Conservation (phyloP, 2,329 filamentous ascomycete species). For the Parastagonospora nodorum region DNA sequence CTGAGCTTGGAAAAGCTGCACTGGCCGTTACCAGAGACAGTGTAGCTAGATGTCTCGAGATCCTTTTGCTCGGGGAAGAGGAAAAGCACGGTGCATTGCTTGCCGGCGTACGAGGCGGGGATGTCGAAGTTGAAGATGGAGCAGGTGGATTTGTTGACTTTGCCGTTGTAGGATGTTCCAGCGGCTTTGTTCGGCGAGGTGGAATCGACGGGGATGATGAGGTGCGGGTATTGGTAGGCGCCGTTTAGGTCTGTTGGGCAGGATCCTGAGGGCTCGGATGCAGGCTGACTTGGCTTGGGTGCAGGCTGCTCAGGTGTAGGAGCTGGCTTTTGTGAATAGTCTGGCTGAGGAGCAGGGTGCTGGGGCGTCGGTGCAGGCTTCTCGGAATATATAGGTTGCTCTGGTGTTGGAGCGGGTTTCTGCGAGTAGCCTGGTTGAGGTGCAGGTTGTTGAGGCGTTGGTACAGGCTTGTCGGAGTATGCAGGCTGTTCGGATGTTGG, state of each 20-base stretch:
- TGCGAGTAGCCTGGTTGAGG: background rate
- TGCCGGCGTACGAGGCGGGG: constrained; percentile 57
- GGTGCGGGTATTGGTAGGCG: constrained; percentile 57
- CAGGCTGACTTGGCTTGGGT: background rate
- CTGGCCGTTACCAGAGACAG: constrained; percentile 59
- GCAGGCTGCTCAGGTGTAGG: background rate
- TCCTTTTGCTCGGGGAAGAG: constrained; percentile 63
- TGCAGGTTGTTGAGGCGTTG: background rate
- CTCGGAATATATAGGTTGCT: background rate
- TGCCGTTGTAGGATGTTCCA: constrained; percentile 62
- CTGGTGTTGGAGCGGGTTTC: background rate
- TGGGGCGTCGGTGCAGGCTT: too few species aligned
- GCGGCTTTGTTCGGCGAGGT: constrained; percentile 56
- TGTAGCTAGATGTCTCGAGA: constrained; percentile 65
- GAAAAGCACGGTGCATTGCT: constrained; percentile 68
- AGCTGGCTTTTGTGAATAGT: background rate
- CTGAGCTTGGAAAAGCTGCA: constrained; percentile 60
- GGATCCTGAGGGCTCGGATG: background rate
- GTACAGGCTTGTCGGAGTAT: background rate
- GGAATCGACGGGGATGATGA: constrained; percentile 66
- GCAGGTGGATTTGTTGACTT: constrained; percentile 49
- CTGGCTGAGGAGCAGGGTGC: background rate
- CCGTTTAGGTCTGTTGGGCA: constrained; percentile 34
- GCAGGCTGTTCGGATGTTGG: background rate
- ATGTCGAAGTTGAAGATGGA: constrained; percentile 75